phyloP scores from a whole-genome alignment of 768 basidiomycete species.

The Suillus weaverae region DNA sequence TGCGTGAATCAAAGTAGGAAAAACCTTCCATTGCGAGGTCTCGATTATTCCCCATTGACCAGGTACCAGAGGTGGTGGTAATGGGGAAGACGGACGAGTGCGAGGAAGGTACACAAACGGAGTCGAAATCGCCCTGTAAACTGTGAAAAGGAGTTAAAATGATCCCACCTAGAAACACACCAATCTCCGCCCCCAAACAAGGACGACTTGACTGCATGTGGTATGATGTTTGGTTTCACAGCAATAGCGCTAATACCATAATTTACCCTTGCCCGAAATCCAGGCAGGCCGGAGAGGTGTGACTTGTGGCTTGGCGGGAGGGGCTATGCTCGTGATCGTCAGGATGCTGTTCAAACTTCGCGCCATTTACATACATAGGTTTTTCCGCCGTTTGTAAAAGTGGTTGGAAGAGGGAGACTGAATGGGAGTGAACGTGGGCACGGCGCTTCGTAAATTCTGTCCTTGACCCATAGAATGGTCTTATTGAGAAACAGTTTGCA shows the following conservation, averaged over 20 bases:
- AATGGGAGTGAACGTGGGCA: constrained; percentile 61
- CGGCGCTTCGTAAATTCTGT: constrained; percentile 32
- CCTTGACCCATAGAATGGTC: constrained; percentile 58
- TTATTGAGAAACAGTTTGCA: constrained; percentile 53
- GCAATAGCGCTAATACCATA: constrained; percentile 59
- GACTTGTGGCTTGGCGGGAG: constrained; percentile 72
- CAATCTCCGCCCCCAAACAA: constrained; percentile 53
- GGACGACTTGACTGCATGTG: constrained; percentile 50
- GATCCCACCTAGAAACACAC: constrained; percentile 37
- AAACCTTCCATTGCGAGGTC: constrained; percentile 49
- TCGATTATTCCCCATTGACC: constrained; percentile 41
- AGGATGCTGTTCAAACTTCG: not conserved
- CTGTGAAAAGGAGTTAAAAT: constrained; percentile 1
- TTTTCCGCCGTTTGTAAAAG: constrained; percentile 54
- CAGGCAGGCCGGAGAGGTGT: constrained; percentile 69
- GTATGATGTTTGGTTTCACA: constrained; percentile 45
- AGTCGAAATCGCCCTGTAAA: constrained; percentile 52
- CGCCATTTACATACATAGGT: constrained; percentile 51
- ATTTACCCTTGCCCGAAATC: constrained; percentile 64
- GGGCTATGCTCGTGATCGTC: constrained; percentile 39
- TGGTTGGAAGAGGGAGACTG: constrained; percentile 54
- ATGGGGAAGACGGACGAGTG: constrained; percentile 53
- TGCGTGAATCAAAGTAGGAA: constrained; percentile 43
- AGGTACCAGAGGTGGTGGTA: constrained; percentile 46
- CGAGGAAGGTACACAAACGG: constrained; percentile 68